Conservation (phyloP, 805 yeast species). For the Nakazawaea pomicola region DNA sequence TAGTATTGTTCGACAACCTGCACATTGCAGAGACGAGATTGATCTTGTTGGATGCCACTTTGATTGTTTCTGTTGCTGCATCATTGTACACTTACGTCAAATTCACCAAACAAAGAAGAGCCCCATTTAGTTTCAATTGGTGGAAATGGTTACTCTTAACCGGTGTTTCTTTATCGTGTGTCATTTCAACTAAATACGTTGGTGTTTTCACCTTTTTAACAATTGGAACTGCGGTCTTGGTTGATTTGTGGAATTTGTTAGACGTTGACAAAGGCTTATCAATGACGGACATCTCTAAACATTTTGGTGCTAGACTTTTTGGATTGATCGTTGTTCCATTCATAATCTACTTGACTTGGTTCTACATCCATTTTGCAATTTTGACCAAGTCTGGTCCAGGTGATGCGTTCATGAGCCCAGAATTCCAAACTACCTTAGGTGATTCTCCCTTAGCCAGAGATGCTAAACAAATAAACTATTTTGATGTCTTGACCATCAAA, state of each 20-base stretch:
- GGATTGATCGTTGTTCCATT: constrained; percentile 78
- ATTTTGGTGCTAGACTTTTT: constrained; percentile 68
- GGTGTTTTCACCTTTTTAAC: constrained; percentile 90
- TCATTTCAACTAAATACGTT: constrained; percentile 92
- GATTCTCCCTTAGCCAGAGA: constrained; percentile 75
- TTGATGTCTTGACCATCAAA: constrained; percentile 70
- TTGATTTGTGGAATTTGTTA: constrained; percentile 84
- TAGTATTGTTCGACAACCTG: constrained; percentile 85
- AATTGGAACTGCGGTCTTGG: constrained; percentile 79
- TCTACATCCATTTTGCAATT: constrained; percentile 82
- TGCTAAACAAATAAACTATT: constrained; percentile 67
- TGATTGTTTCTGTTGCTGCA: constrained; percentile 76
- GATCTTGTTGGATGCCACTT: constrained; percentile 86
- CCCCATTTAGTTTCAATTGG: constrained; percentile 72
- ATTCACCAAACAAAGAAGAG: constrained; percentile 64
- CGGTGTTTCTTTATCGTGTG: constrained; percentile 84
- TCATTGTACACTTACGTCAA: constrained; percentile 75
- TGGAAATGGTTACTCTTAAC: constrained; percentile 82
- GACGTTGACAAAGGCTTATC: constrained; percentile 67
- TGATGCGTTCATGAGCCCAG: constrained; percentile 89
- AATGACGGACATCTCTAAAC: constrained; percentile 52
- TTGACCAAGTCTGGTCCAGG: constrained; percentile 92
- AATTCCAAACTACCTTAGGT: constrained; percentile 86
- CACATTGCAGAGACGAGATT: constrained; percentile 88
- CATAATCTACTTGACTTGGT: constrained; percentile 80